These are phyloP conservation scores for Elaeis oleifera DNA, from an alignment of 202 grass and related monocot genomes.

Conservation along the genomic window DNA sequence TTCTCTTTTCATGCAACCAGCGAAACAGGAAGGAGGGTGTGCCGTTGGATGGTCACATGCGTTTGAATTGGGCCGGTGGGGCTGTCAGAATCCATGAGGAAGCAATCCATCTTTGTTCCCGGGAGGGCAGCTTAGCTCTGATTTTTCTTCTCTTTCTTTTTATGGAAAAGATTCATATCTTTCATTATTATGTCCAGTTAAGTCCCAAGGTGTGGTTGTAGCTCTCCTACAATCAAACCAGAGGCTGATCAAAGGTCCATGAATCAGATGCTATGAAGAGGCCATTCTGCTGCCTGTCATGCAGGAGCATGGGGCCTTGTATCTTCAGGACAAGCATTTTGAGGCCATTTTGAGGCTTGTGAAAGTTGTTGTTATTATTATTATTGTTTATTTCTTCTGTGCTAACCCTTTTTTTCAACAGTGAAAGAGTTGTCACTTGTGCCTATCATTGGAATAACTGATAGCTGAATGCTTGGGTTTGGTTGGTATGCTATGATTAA, in stretches of 20 bases:
- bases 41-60: slow-evolving; percentile 5
- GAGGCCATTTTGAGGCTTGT: slow-evolving; percentile 21
- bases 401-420: slow-evolving; percentile 8
- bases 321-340: slow-evolving; percentile 15
- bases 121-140: not conserved
- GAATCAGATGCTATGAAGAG: slow-evolving; percentile 26
- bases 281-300: slow-evolving; percentile 20
- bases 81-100: slow-evolving; percentile 2
- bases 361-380: slow-evolving; percentile 24
- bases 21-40: not conserved
- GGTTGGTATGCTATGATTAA: too few species aligned
- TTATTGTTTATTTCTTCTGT: slow-evolving; percentile 7
- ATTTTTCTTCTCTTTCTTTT: slow-evolving; percentile 15
- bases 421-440: not conserved
- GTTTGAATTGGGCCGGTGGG: slow-evolving; percentile 4
- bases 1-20: not conserved
- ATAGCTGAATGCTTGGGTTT: too few species aligned
- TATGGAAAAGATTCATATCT: slow-evolving; percentile 34
- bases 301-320: slow-evolving; percentile 30
- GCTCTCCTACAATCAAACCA: slow-evolving; percentile 24
- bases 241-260: slow-evolving; percentile 16
- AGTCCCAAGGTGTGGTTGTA: slow-evolving; percentile 52
- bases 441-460: not conserved
- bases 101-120: not conserved
- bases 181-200: slow-evolving; percentile 62